These are phyloP conservation scores for Candida peoriensis DNA, from an alignment of 805 yeast species.

Conservation along the genomic window DNA sequence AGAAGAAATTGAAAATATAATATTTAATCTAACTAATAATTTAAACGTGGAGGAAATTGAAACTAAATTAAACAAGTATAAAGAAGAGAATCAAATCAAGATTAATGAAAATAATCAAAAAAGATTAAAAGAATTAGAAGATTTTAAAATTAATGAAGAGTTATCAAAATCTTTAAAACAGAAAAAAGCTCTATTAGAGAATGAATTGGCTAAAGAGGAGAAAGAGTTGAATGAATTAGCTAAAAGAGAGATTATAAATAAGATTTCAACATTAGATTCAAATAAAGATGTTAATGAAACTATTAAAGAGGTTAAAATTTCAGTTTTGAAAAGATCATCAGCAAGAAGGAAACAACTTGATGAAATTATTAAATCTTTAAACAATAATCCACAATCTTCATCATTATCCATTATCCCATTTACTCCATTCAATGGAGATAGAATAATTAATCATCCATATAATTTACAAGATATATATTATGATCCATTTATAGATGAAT, in stretches of 20 bases:
- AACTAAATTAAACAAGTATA: conserved; percentile 60
- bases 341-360: conserved; percentile 51
- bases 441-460: conserved; percentile 52
- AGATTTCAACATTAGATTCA: conserved; percentile 38
- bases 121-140: conserved; percentile 66
- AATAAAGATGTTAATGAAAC: conserved; percentile 39
- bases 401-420: conserved; percentile 50
- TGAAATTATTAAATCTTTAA: conserved; percentile 33
- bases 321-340: conserved; percentile 57
- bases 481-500: conserved; percentile 58
- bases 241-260: conserved; percentile 52
- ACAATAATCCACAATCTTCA: conserved; percentile 6
- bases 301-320: conserved; percentile 45
- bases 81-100: conserved; percentile 64
- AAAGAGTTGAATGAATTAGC: conserved; percentile 47
- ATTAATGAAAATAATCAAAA: conserved; percentile 73
- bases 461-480: conserved; percentile 42
- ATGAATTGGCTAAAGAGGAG: conserved; percentile 60
- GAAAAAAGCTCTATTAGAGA: conserved; percentile 46
- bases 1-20: conserved; percentile 76
- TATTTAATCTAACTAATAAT: conserved; percentile 69
- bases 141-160: conserved; percentile 56
- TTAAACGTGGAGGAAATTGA: conserved; percentile 68
- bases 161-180: conserved; percentile 63
- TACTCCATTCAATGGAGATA: conserved; percentile 92